Conservation (phyloP, 1,284 basidiomycete species). For the Pascua sp. region DNA sequence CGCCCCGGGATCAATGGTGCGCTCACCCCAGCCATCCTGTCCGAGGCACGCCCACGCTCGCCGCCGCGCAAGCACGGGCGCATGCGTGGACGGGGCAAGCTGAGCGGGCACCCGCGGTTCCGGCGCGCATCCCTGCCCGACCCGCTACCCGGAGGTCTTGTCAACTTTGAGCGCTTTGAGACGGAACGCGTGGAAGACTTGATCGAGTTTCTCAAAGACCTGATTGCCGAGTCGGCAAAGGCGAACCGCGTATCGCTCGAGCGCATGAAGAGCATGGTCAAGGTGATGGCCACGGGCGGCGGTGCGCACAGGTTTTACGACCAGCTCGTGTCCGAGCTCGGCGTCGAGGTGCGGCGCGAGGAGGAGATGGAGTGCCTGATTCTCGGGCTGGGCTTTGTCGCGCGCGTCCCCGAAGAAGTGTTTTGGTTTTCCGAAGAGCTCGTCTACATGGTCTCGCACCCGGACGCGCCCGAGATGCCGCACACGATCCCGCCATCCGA, state of each 20-base stretch:
- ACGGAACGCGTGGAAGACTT: conserved; percentile 83
- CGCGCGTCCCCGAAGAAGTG: conserved; percentile 93
- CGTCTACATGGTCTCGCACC: conserved; percentile 77
- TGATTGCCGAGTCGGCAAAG: conserved; percentile 80
- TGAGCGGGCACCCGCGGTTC: conserved; percentile 58
- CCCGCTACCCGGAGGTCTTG: conserved; percentile 89
- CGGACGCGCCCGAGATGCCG: conserved; percentile 26
- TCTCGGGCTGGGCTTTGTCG: conserved; percentile 91
- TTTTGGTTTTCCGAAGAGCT: conserved; percentile 99
- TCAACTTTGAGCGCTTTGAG: conserved; percentile 98
- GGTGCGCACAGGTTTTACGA: conserved; percentile 94
- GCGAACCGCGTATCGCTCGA: conserved; percentile 85
- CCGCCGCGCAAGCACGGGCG: conserved; percentile 30
- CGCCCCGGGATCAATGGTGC: conserved; percentile 61
- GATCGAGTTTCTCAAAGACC: conserved; percentile 78
- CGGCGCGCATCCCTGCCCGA: conserved; percentile 64
- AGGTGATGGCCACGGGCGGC: conserved; percentile 97
- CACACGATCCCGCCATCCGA: conserved; percentile 40
- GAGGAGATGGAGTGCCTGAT: conserved; percentile 99
- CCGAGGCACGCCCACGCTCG: conserved; percentile 16
- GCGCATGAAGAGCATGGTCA: conserved; percentile 88
- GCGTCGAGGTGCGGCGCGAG: conserved; percentile 80
- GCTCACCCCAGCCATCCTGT: conserved; percentile 64
- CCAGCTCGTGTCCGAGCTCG: conserved; percentile 68
- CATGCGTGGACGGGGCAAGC: conserved; percentile 47